A percentile compares a stretch with the other conserved stretches of the same genome.
These are phyloP conservation scores for Artemisia argyi DNA, from an alignment of 129 eudicot genomes.

Conservation along the genomic window DNA sequence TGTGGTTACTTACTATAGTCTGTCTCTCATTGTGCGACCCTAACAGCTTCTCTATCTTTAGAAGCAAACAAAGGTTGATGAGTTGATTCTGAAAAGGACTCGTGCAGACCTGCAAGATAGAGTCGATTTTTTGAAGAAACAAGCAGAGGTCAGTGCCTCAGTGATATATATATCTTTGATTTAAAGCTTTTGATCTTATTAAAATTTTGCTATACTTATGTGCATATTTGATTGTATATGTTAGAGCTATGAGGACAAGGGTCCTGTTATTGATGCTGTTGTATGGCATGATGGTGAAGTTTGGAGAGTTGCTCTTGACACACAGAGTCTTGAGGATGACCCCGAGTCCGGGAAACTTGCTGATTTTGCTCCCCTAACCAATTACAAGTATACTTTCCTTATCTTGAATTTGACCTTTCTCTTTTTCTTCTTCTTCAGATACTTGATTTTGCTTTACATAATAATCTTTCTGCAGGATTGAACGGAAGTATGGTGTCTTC, in stretches of 20 bases:
- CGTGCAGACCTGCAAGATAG: constrained; percentile 85
- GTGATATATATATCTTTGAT: constrained; percentile 11
- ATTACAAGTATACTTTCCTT: constrained; percentile 57
- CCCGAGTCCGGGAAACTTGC: constrained; percentile 74
- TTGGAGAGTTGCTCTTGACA: constrained; percentile 97
- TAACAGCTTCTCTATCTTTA: constrained; percentile 30
- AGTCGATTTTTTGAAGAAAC: constrained; percentile 86
- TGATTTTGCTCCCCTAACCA: constrained; percentile 81
- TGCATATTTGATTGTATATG: constrained; percentile 11
- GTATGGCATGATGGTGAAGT: constrained; percentile 99
- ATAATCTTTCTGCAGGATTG: constrained; percentile 55
- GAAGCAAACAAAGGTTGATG: constrained; percentile 68
- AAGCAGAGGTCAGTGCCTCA: constrained; percentile 60
- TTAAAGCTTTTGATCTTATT: not conserved
- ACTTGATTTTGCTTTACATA: constrained; percentile 11
- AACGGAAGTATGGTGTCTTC: constrained; percentile 81
- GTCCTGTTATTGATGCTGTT: constrained; percentile 94
- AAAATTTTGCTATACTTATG: constrained; percentile 10
- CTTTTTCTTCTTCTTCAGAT: constrained; percentile 21
- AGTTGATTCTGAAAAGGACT: constrained; percentile 51
- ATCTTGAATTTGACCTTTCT: not conserved
- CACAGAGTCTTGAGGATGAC: constrained; percentile 92
- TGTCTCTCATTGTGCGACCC: constrained; percentile 14
- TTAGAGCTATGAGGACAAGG: constrained; percentile 94
- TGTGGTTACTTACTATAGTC: constrained; percentile 7